A percentile compares a stretch with the other conserved stretches of the same genome.
Evolutionary conservation across 148 eudicot species (phyloP).

Genomic region (Oxyria digyna): DNA sequence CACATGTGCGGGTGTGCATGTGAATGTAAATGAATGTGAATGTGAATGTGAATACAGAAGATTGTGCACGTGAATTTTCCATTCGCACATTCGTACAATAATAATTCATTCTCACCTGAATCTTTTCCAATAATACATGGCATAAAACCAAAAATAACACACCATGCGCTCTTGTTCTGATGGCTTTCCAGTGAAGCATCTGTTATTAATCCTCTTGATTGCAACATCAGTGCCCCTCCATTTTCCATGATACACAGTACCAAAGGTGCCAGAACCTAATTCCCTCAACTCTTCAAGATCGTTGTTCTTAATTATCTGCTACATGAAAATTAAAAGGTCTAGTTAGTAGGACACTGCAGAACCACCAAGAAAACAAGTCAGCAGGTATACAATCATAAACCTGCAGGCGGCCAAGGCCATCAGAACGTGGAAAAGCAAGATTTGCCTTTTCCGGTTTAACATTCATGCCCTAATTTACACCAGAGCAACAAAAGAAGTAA

Average conservation of each 20-base stretch:
- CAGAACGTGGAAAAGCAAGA: slow-evolving; percentile 59
- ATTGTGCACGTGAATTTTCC: too few species aligned
- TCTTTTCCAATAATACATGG: too few species aligned
- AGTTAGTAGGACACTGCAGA: background rate
- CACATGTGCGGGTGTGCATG: too few species aligned
- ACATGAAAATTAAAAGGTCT: background rate
- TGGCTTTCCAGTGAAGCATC: slow-evolving; percentile 79
- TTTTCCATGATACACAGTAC: slow-evolving; percentile 89
- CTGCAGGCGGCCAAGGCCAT: slow-evolving; percentile 75
- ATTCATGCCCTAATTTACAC: slow-evolving; percentile 37
- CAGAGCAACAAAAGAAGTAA: background rate
- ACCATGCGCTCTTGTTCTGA: slow-evolving; percentile 86
- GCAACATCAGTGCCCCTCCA: slow-evolving; percentile 99
- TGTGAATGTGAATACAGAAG: too few species aligned
- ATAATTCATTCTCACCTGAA: too few species aligned
- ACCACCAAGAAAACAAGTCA: background rate
- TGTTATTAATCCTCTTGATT: slow-evolving; percentile 73
- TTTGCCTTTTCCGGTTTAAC: slow-evolving; percentile 61
- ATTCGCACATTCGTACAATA: too few species aligned
- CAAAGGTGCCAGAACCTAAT: slow-evolving; percentile 90
- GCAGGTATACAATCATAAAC: slow-evolving; percentile 19
- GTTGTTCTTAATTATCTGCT: slow-evolving; percentile 63
- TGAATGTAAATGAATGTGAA: too few species aligned
- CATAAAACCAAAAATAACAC: background rate
- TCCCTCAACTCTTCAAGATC: slow-evolving; percentile 89